Base-by-base conservation (phyloP, 495 filamentous ascomycete species). In the Aspergillus asperescens region DNA sequence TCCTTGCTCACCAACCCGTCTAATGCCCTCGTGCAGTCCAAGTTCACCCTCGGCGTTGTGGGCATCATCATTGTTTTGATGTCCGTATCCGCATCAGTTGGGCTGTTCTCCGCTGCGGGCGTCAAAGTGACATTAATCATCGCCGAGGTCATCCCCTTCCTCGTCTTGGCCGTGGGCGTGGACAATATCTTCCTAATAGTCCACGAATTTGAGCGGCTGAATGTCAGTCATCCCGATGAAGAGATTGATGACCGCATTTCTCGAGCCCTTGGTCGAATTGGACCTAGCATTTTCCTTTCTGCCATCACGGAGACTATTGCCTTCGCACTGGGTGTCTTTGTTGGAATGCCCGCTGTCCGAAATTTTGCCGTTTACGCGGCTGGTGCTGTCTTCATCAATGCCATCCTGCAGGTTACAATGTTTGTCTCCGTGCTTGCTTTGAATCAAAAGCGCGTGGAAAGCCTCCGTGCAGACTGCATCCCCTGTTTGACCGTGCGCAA, bases 171-270 rank as follows among this genome's bases (percentile, higher is more conserved):
- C 40, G 88, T 98, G 15, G 93, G 93, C 20, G 94, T 98, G 8
- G 93, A 98, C 77, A 98, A 98, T 64, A 97, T 98, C 62, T 98
- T 98, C 71, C 70, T 98, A 44, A 96, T 98, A 44, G 94, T 97
- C 6, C 91, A 98, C 69, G 93, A 98, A 62, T 96, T 98, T 57
- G 94, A 98, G 68, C 80, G 94, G 23, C 84, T 95, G 50, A 96
- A 97, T 61, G 70, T 91, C 63, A 94, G 82, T 64, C 82, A 95
- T 62, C 87, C 89, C 0, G 90, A 95, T 57, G 84, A 90, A 31
- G 73, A 82, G 58, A 82, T 98, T n/a, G 85, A 95, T 52, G 81
- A 86, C 58, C 78, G 93, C 15, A 81, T 96, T 55, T 84, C 88
- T 15, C 85, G 84, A 54, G 89, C 94, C 0, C 76, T 95, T 27